Evolutionary conservation across 2,329 filamentous ascomycete genomes (phyloP), one percentile per base, ranked within the genome.

Genomic region (Colletotrichum magnum): DNA sequence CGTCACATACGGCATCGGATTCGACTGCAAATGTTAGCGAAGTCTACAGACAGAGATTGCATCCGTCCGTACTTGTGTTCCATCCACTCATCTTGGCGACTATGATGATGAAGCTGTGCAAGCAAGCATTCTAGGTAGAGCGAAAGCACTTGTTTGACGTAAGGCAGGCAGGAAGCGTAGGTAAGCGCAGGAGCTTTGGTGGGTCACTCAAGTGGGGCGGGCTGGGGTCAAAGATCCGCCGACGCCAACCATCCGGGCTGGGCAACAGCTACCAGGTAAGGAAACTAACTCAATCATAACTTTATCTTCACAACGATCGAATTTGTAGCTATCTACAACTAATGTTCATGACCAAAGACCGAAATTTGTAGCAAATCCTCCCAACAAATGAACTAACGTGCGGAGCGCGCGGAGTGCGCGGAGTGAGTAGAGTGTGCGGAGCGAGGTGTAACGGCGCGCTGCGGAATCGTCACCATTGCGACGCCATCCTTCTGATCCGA

Each of bases 1-100:
- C n/a, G 36, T 70, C 65, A 54, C 89, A 75, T 88, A 97, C 95
- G 81, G 95, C 95, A 85, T 98, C 95, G 72, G 94, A 97, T 83
- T 98, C 95, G 78, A 98, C 89, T 91, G 66, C 45, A 68, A 57
- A 32, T 47, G 28, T 58, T 61, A 64, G 56, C 54, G 41, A 24
- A 54, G 16, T 48, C 67, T 56, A 72, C 15, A n/a, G 60, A 48
- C 28, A 50, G 47, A 24, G 41, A 52, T 18, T 24, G 26, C 16
- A 47, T 59, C 80, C 87, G 79, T 79, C 80, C 87, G 79, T 79
- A 90, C 89, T 98, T 47, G 95, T 98, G 82, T 97, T 97, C 95
- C 95, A 98, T 72, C 95, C 95, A 82, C 92, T 93, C 89, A 91
- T 92, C 50, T 76, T 83, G 54, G 15, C 50, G 48, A n/a, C 43